These are phyloP conservation scores for Pseudogymnoascus pannorum DNA, from an alignment of 2,329 filamentous ascomycete species.

Conservation along the genomic window DNA sequence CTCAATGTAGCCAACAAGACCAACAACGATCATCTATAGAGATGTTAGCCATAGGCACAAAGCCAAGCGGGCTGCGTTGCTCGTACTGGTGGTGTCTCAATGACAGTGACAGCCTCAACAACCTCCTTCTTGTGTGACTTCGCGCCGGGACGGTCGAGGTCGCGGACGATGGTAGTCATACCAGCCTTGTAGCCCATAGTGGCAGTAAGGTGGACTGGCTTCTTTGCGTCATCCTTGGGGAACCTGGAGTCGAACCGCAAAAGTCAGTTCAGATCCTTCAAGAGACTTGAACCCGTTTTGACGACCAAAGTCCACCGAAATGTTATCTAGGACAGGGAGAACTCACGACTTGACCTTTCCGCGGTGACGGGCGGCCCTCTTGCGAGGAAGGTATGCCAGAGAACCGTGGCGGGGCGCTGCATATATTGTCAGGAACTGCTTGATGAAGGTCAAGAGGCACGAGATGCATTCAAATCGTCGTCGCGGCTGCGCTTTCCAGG, in stretches of 20 bases:
- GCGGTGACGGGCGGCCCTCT: conserved; percentile 88
- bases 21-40: conserved; percentile 94
- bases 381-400: conserved; percentile 79
- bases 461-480: conserved; percentile 6
- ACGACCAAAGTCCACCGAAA: conserved; percentile 13
- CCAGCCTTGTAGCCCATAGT: conserved; percentile 99
- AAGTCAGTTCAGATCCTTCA: conserved; percentile 14
- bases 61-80: conserved; percentile 75
- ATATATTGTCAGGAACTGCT: conserved; percentile 30
- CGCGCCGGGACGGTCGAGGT: conserved; percentile 95
- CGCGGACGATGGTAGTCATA: conserved; percentile 99
- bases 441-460: neutral
- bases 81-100: conserved; percentile 94
- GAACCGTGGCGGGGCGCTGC: conserved; percentile 88
- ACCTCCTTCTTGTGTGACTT: conserved; percentile 99
- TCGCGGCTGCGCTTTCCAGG: conserved; percentile 7
- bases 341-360: conserved; percentile 98
- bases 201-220: conserved; percentile 97
- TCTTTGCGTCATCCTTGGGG: conserved; percentile 99
- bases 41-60: conserved; percentile 66
- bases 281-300: conserved; percentile 21
- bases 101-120: conserved; percentile 79
- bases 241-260: conserved; percentile 53
- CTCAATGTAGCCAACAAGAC: conserved; percentile 99
- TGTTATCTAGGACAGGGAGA: conserved; percentile 21